Evolutionary conservation across 257 asterid species (phyloP).

Genomic region (Parsonsia alboflavescens): DNA sequence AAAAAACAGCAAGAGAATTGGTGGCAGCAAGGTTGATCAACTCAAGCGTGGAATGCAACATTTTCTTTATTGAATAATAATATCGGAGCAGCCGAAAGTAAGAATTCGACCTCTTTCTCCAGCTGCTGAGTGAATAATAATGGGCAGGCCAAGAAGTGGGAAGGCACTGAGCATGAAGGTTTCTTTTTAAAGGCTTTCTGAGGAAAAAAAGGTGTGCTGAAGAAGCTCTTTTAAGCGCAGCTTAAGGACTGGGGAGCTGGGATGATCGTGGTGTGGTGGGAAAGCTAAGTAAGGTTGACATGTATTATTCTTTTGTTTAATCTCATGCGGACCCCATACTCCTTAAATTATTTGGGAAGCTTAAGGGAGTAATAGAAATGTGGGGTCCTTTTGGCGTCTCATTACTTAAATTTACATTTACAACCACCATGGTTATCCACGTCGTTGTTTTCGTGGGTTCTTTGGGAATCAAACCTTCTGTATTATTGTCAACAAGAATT

Average conservation of each 20-base stretch:
- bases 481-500: too few relatives aligned
- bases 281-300: slow-evolving; percentile 29
- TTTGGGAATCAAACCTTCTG: too few relatives aligned
- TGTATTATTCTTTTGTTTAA: slow-evolving; percentile 4
- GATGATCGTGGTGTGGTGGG: slow-evolving; percentile 27
- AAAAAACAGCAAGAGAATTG: slow-evolving; percentile 49
- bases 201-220: slow-evolving; percentile 16
- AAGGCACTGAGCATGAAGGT: background rate
- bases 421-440: background rate
- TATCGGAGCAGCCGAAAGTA: background rate
- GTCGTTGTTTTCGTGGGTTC: background rate
- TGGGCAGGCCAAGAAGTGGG: slow-evolving; percentile 2
- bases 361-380: background rate
- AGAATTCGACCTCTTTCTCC: background rate
- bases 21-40: slow-evolving; percentile 50
- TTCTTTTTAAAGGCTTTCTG: slow-evolving; percentile 17
- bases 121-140: background rate
- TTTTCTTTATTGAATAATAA: slow-evolving; percentile 2
- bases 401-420: background rate
- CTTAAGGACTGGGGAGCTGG: slow-evolving; percentile 9
- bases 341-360: background rate
- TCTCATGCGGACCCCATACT: background rate
- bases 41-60: slow-evolving; percentile 46
- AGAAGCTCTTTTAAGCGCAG: slow-evolving; percentile 30
- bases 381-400: background rate